Conservation (phyloP, 2,329 filamentous ascomycete genomes). For the Penicillium verrucosum region DNA sequence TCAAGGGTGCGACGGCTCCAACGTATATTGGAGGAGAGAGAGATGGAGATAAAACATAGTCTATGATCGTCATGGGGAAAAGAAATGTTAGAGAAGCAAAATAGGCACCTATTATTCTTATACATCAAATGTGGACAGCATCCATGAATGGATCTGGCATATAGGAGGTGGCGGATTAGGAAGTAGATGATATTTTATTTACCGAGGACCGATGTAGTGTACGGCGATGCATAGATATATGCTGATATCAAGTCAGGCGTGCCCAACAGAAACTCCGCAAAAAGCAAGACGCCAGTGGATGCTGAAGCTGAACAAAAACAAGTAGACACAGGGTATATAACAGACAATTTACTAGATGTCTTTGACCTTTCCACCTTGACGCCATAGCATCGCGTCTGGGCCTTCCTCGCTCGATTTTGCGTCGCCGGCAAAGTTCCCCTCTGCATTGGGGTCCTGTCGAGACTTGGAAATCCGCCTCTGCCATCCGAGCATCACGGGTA, state of each 20-base stretch:
- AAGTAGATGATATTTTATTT: conserved; percentile 2
- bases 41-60: too few species aligned
- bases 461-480: conserved; percentile 64
- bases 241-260: conserved; percentile 6
- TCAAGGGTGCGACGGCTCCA: too few species aligned
- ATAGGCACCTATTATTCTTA: not conserved
- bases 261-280: conserved; percentile 6
- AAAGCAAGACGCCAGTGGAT: conserved; percentile 20
- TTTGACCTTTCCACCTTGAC: conserved; percentile 30
- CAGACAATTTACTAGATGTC: conserved; percentile 22
- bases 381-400: conserved; percentile 18
- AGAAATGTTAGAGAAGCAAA: not conserved
- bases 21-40: too few species aligned
- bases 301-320: conserved; percentile 18
- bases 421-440: conserved; percentile 58
- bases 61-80: too few species aligned
- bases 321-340: conserved; percentile 10
- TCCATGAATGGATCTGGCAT: not conserved
- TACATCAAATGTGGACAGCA: not conserved
- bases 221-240: conserved; percentile 1
- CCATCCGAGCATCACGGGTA: conserved; percentile 93
- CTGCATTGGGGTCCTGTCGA: conserved; percentile 57
- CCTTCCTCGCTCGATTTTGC: conserved; percentile 29
- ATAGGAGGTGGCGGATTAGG: not conserved
- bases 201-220: not conserved